Evolutionary conservation across 768 basidiomycete genomes (phyloP), one percentile per base, ranked within the genome.

Genomic region (Rhodotorula sphaerocarpa): DNA sequence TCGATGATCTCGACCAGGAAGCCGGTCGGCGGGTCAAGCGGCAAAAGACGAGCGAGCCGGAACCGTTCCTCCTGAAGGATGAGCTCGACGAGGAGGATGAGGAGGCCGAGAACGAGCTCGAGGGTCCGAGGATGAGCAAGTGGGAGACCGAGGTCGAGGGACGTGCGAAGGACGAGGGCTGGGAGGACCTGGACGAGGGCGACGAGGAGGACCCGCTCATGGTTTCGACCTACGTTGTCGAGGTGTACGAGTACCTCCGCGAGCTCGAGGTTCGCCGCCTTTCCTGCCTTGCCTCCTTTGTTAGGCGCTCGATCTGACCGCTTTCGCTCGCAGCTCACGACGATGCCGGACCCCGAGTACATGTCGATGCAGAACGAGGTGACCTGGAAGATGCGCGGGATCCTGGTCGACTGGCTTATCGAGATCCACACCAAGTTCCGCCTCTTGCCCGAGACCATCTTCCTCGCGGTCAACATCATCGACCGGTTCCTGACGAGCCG

Each of bases 181-280:
- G 90, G 92, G 87, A 87, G 34, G 93, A 97, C 72, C 81, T 97
- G 21, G 91, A 96, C 67, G 84, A 83, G 2, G 90, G 92, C 27
- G 92, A 96, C 74, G 83, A 79, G 56, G 90, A 91, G 53, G 93
- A 99, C 73, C 95, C 93, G 20, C 79, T 89, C 63, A 96, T 96
- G 92, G 92, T 95, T 68, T 86, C 86, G 77, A 90, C 96, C 76
- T 99, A 99, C 73, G 92, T 95, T 54, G 79, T 79, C 30, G 95
- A 97, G 61, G 91, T 97, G 65, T 92, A 91, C 78, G 79, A 86
- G 59, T 97, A 99, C 77, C 81, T 96, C 77, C 87, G 85, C 74
- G 77, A 82, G 64, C 79, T 85, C 62, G 90, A 96, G 82, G 91
- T 91, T 73, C 50, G 79, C 63, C 21, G 9, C 47, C 36, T 66